Conservation (phyloP, 2,329 filamentous ascomycete species). For the Colletotrichum sp. region DNA sequence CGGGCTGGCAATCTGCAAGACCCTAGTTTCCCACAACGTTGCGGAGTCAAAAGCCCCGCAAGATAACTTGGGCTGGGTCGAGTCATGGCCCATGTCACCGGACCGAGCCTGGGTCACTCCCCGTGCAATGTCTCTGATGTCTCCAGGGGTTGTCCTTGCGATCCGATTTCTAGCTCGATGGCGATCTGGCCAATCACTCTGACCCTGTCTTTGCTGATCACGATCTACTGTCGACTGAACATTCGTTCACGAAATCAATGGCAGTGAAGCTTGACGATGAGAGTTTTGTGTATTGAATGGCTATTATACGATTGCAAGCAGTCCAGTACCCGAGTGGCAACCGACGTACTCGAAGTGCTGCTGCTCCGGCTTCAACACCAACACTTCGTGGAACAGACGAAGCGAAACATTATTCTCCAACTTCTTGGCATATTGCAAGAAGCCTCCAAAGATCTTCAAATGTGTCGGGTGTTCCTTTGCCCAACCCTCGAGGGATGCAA, state of each 20-base stretch:
- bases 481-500: constrained; percentile 43
- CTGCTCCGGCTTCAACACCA: constrained; percentile 41
- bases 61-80: neutral
- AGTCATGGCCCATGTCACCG: neutral
- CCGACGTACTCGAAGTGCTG: constrained; percentile 47
- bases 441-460: constrained; percentile 44
- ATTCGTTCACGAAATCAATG: neutral
- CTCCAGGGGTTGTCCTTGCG: neutral
- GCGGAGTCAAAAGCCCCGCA: neutral
- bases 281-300: neutral
- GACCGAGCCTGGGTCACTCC: neutral
- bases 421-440: constrained; percentile 41
- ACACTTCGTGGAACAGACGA: constrained; percentile 44
- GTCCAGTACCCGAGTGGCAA: constrained; percentile 40
- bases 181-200: neutral
- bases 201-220: neutral
- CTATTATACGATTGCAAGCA: constrained; percentile 25
- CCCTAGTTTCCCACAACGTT: neutral
- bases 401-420: constrained; percentile 39
- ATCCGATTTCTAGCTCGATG: neutral
- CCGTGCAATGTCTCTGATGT: neutral
- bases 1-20: neutral
- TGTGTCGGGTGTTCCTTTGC: constrained; percentile 43
- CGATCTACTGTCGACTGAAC: neutral
- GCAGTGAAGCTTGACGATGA: neutral